Evolutionary conservation across 202 grass and related monocot species (phyloP), one percentile per base, ranked within the genome.

Genomic region (Setaria italica): DNA sequence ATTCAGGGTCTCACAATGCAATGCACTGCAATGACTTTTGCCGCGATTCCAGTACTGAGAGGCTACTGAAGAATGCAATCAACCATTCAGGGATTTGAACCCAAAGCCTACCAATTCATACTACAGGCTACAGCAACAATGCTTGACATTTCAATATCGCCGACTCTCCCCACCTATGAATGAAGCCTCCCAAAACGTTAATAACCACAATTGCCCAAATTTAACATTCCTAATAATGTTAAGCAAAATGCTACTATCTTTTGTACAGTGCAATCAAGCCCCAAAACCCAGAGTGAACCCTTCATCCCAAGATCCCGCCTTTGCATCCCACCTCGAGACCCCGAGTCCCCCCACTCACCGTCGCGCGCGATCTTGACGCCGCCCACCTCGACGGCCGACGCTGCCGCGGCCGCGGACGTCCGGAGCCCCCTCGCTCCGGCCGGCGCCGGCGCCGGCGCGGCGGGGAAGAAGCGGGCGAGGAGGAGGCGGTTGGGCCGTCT

Each of bases 341-440:
- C 19, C 20, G 14, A 79, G 63, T 7, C 21, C 2, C 66, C 67
- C 25, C 16, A 89, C 65, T 67, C 90, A 95, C 93, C 93, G 14
- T 95, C 88, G 64, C 87, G 91, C 58, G 82, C 82, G 80, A 99
- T 95, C 82, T 92, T 92, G 51, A 99, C 90, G 19, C 96, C 93
- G 32, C 91, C 96, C 11, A 99, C 89, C 82, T 95, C 88, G 39
- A 95, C 74, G 55, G 86, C 74, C 14, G 91, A 81, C 6, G 84
- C 85, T 8, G 62, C 73, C 11, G 80, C 80, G 1, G 68, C 87
- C 15, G 74, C 74, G 7, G 82, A 70, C 34, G 88, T 85, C 37
- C 62, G 70, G 54, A 87, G 69, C 13, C 17, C 25, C 55, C 75
- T 80, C 45, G 54, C 69, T 34, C 75, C 43, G 34, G 53, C 60